Conservation (phyloP, 1,284 basidiomycete species). For the Boletus hoseneyae region DNA sequence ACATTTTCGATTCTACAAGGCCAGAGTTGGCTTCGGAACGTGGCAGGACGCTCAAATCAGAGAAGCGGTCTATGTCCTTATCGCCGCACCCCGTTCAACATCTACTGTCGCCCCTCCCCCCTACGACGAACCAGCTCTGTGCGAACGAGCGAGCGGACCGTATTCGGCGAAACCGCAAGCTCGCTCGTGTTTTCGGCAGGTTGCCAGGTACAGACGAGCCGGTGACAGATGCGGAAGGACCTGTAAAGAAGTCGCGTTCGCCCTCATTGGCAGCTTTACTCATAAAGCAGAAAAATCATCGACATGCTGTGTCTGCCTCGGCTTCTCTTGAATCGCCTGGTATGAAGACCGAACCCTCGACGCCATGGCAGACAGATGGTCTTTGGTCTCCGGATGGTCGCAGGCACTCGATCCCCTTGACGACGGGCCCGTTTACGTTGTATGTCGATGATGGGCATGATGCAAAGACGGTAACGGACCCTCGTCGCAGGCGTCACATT, state of each 20-base stretch:
- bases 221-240: slow-evolving; percentile 30
- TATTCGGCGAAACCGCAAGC: slow-evolving; percentile 69
- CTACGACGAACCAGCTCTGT: slow-evolving; percentile 65
- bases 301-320: slow-evolving; percentile 44
- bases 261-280: slow-evolving; percentile 26
- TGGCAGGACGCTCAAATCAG: slow-evolving; percentile 11
- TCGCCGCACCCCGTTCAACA: slow-evolving; percentile 23
- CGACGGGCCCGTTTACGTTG: slow-evolving; percentile 36
- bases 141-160: slow-evolving; percentile 68
- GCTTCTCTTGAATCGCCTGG: slow-evolving; percentile 19
- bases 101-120: slow-evolving; percentile 35
- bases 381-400: slow-evolving; percentile 33
- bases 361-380: slow-evolving; percentile 25
- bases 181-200: slow-evolving; percentile 74
- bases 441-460: slow-evolving; percentile 18
- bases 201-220: slow-evolving; percentile 44
- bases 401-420: slow-evolving; percentile 51
- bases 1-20: too few species aligned
- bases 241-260: slow-evolving; percentile 25
- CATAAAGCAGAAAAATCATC: slow-evolving; percentile 33
- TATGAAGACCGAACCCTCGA: slow-evolving; percentile 24
- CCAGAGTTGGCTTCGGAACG: slow-evolving; percentile 34
- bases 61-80: slow-evolving; percentile 27
- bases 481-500: slow-evolving; percentile 4
- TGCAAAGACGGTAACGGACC: slow-evolving; percentile 1